A percentile compares a stretch with the other conserved stretches of the same genome.
Evolutionary conservation across 2,329 filamentous ascomycete species (phyloP).

Genomic region (Fusarium falciforme): DNA sequence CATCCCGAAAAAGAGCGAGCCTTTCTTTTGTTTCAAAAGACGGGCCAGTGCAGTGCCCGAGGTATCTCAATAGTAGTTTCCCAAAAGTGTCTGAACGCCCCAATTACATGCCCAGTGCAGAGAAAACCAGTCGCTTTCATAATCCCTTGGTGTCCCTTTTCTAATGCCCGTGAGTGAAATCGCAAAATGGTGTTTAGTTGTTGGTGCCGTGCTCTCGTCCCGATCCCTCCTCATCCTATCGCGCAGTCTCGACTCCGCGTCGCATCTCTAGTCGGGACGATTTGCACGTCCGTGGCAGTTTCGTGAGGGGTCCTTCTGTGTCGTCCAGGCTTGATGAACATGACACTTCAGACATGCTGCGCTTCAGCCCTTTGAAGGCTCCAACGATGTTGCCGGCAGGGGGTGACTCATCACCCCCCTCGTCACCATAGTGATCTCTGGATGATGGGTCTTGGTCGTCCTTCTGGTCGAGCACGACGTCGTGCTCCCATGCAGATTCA

Average conservation of each 20-base stretch:
- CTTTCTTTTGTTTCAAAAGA: conserved; percentile 14
- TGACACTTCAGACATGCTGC: conserved; percentile 64
- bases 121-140: conserved; percentile 27
- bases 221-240: conserved; percentile 11
- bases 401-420: conserved; percentile 33
- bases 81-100: conserved; percentile 26
- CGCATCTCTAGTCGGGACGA: conserved; percentile 54
- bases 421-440: conserved; percentile 45
- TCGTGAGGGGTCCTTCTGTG: conserved; percentile 49
- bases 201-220: background rate
- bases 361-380: conserved; percentile 57
- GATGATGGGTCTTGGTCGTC: conserved; percentile 44
- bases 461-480: conserved; percentile 60
- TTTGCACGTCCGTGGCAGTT: conserved; percentile 55
- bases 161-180: background rate
- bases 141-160: conserved; percentile 1
- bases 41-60: conserved; percentile 29
- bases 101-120: conserved; percentile 17
- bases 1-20: conserved; percentile 10
- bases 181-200: background rate
- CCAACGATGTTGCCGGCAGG: conserved; percentile 37
- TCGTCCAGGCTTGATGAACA: conserved; percentile 51
- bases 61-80: conserved; percentile 29
- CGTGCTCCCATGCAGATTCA: conserved; percentile 66
- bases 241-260: conserved; percentile 42